These are phyloP conservation scores for Acacia concinna DNA, from an alignment of 331 rosid species.

Conservation along the genomic window DNA sequence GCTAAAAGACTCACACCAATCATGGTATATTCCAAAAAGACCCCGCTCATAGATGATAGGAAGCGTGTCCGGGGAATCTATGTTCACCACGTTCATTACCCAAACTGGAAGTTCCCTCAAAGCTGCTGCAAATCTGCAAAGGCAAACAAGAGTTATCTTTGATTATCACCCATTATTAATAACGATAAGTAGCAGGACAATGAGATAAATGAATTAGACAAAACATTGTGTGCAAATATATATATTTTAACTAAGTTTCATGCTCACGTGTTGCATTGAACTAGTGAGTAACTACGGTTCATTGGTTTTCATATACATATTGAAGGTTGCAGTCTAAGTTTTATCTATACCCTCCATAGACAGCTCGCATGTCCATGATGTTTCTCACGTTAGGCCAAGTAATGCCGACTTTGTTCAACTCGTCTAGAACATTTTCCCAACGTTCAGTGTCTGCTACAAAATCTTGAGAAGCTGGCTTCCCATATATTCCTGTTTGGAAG, in stretches of 20 bases:
- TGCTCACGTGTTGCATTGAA: not conserved
- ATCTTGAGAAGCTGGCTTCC: slow-evolving; percentile 67
- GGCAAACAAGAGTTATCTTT: not conserved
- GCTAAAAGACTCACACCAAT: slow-evolving; percentile 96
- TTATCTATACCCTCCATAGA: slow-evolving; percentile 63
- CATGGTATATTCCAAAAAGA: slow-evolving; percentile 92
- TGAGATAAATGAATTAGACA: not conserved
- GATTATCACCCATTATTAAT: not conserved
- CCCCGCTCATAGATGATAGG: slow-evolving; percentile 90
- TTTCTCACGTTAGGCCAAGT: slow-evolving; percentile 67
- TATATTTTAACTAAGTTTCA: not conserved
- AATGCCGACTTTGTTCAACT: slow-evolving; percentile 58
- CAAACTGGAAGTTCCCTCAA: slow-evolving; percentile 76
- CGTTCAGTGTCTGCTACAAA: slow-evolving; percentile 59
- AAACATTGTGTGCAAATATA: not conserved
- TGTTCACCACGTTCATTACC: slow-evolving; percentile 86
- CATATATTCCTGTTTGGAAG: slow-evolving; percentile 64
- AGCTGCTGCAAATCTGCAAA: slow-evolving; percentile 84
- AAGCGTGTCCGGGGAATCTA: slow-evolving; percentile 83
- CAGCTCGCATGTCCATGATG: slow-evolving; percentile 88
- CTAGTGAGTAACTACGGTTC: not conserved
- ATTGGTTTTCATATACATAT: not conserved
- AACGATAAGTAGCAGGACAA: not conserved
- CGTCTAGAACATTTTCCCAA: slow-evolving; percentile 65
- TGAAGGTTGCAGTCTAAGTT: slow-evolving; percentile 14